Percentiles rank a stretch among this genome's conserved stretches.
phyloP scores from a whole-genome alignment of 805 yeast genomes.

The Scheffersomyces amazonensis region DNA sequence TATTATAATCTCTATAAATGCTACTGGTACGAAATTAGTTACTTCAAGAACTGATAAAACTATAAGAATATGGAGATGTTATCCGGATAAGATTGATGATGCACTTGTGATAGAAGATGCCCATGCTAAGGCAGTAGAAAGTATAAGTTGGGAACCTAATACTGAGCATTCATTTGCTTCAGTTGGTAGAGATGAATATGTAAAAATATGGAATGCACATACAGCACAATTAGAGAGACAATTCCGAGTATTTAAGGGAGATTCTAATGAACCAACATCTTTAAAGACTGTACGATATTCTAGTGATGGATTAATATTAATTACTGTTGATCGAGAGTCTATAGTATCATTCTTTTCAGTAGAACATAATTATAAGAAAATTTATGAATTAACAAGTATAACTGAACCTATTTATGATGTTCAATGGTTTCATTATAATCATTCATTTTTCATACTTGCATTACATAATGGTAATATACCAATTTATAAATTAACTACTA shows the following conservation, averaged over 20 bases:
- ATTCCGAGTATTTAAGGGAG: conserved; percentile 21
- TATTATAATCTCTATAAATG: conserved; percentile 35
- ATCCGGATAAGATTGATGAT: conserved; percentile 25
- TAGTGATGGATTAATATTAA: conserved; percentile 45
- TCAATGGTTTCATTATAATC: conserved; percentile 45
- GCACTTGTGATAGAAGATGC: conserved; percentile 39
- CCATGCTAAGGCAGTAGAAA: conserved; percentile 37
- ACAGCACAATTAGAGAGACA: conserved; percentile 29
- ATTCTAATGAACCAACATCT: conserved; percentile 4
- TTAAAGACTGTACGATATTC: conserved; percentile 34
- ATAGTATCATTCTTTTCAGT: conserved; percentile 34
- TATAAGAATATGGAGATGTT: conserved; percentile 37
- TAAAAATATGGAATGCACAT: conserved; percentile 46
- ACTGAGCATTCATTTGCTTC: conserved; percentile 45
- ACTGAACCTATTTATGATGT: conserved; percentile 36
- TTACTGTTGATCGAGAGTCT: conserved; percentile 41
- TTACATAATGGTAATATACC: conserved; percentile 44
- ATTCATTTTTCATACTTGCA: conserved; percentile 34
- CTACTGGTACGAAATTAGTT: conserved; percentile 40
- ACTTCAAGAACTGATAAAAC: conserved; percentile 43
- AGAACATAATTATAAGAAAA: conserved; percentile 11
- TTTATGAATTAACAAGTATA: conserved; percentile 21
- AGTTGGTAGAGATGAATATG: conserved; percentile 44
- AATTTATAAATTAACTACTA: conserved; percentile 16
- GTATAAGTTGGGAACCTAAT: conserved; percentile 49